Percentiles rank a stretch among this genome's conserved stretches.
phyloP scores from a whole-genome alignment of 192 early-diverging fungal genomes.

The Coemansia asiatica region DNA sequence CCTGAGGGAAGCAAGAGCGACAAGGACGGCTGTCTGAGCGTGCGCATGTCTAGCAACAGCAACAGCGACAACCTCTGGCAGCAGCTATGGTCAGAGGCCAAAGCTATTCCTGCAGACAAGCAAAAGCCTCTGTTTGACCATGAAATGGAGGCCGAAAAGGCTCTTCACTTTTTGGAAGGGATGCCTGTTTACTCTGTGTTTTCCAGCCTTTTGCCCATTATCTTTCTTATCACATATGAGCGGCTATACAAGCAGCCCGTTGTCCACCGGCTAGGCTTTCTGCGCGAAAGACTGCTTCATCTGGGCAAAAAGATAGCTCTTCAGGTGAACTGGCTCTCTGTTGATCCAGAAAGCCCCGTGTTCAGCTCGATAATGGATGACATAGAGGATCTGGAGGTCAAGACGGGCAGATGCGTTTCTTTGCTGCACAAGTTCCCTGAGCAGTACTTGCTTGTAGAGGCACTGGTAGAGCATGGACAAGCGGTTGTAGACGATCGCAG shows the following conservation, averaged over 20 bases:
- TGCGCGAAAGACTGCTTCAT: constrained; percentile 23
- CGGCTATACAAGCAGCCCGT: constrained; percentile 56
- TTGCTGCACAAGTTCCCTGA: constrained; percentile 50
- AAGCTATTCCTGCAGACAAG: constrained; percentile 59
- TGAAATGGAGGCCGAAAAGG: constrained; percentile 74
- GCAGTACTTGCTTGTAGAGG: constrained; percentile 39
- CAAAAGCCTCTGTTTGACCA: constrained; percentile 84
- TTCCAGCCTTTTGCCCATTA: constrained; percentile 67
- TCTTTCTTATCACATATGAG: constrained; percentile 77
- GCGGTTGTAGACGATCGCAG: constrained; percentile 32
- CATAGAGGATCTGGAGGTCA: constrained; percentile 44
- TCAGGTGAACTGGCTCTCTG: constrained; percentile 23
- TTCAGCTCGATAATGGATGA: constrained; percentile 47
- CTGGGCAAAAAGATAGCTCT: constrained; percentile 32
- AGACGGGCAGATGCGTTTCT: constrained; percentile 46
- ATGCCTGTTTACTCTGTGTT: constrained; percentile 60
- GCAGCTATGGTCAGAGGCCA: constrained; percentile 73
- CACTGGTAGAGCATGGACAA: constrained; percentile 34
- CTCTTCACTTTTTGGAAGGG: constrained; percentile 66
- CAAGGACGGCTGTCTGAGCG: constrained; percentile 59
- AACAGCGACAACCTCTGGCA: constrained; percentile 82
- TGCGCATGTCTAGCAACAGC: constrained; percentile 65
- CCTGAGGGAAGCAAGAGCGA: constrained; percentile 52
- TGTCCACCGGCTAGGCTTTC: constrained; percentile 26
- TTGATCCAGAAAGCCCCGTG: constrained; percentile 40